Conservation (phyloP, 2,329 filamentous ascomycete genomes). For the Talaromyces amestolkiae region DNA sequence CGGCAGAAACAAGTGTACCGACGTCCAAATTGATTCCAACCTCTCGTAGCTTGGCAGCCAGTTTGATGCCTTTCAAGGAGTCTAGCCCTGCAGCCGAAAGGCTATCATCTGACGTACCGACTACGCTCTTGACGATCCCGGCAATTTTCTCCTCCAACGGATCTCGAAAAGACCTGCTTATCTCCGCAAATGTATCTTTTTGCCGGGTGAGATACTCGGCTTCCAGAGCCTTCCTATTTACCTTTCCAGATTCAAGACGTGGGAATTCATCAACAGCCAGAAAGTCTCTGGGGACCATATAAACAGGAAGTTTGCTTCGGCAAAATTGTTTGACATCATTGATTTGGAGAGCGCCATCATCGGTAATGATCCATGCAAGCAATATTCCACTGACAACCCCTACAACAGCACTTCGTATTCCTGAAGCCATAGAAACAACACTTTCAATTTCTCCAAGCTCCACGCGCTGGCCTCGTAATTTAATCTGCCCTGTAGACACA, state of each 20-base stretch:
- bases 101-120: slow-evolving; percentile 42
- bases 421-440: slow-evolving; percentile 59
- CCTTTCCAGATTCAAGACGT: slow-evolving; percentile 76
- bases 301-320: slow-evolving; percentile 71
- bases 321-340: slow-evolving; percentile 59
- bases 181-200: slow-evolving; percentile 19
- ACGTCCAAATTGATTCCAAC: slow-evolving; percentile 57
- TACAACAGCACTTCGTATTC: slow-evolving; percentile 65
- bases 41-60: slow-evolving; percentile 63
- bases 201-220: slow-evolving; percentile 49
- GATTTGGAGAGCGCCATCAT: slow-evolving; percentile 42
- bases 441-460: slow-evolving; percentile 78
- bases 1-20: slow-evolving; percentile 60
- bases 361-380: slow-evolving; percentile 69
- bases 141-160: slow-evolving; percentile 37
- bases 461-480: slow-evolving; percentile 78
- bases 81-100: slow-evolving; percentile 62
- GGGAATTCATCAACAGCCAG: slow-evolving; percentile 65
- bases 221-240: slow-evolving; percentile 67
- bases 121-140: slow-evolving; percentile 40
- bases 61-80: slow-evolving; percentile 61
- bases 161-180: slow-evolving; percentile 25
- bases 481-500: slow-evolving; percentile 77
- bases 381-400: slow-evolving; percentile 66
- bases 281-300: slow-evolving; percentile 79